A percentile compares a stretch with the other conserved stretches of the same genome.
These are phyloP conservation scores for Papiliotrema fonsecae DNA, from an alignment of 1,284 basidiomycete species.

Conservation along the genomic window DNA sequence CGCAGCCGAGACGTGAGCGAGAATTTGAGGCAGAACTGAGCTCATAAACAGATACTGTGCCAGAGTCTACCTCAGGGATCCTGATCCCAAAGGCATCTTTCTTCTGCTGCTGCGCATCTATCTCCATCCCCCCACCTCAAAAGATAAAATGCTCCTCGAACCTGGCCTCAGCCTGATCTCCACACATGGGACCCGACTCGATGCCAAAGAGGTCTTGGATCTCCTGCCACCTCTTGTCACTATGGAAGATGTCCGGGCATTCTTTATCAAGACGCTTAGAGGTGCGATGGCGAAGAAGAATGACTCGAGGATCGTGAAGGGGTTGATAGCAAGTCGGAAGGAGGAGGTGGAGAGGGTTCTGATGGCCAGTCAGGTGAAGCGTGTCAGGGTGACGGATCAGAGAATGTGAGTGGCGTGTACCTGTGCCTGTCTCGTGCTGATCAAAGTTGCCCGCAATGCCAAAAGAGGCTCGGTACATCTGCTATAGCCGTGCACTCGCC, in stretches of 20 bases:
- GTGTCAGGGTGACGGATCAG: conserved; percentile 86
- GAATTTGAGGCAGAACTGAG: neutral
- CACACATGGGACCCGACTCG: conserved; percentile 73
- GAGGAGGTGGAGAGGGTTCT: conserved; percentile 68
- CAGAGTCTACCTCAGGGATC: conserved; percentile 60
- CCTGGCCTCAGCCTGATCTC: conserved; percentile 81
- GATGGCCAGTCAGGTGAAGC: conserved; percentile 68
- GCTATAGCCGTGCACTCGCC: conserved; percentile 92
- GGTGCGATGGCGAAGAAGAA: conserved; percentile 56
- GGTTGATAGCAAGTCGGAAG: conserved; percentile 63
- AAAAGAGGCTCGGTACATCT: conserved; percentile 87
- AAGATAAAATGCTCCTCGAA: conserved; percentile 52
- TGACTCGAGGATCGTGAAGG: conserved; percentile 62
- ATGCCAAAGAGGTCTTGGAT: conserved; percentile 71
- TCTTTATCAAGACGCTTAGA: conserved; percentile 67
- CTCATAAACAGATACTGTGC: conserved; percentile 69
- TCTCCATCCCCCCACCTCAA: conserved; percentile 57
- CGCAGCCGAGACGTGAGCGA: conserved; percentile 79
- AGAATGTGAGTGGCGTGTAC: conserved; percentile 62
- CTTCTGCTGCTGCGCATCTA: conserved; percentile 81
- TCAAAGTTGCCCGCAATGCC: conserved; percentile 89
- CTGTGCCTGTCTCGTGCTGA: neutral
- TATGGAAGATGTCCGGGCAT: conserved; percentile 69
- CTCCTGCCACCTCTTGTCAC: conserved; percentile 84
- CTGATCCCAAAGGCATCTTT: conserved; percentile 65